Evolutionary conservation across 2,329 filamentous ascomycete species (phyloP).

Genomic region (Colletotrichum australisinense): DNA sequence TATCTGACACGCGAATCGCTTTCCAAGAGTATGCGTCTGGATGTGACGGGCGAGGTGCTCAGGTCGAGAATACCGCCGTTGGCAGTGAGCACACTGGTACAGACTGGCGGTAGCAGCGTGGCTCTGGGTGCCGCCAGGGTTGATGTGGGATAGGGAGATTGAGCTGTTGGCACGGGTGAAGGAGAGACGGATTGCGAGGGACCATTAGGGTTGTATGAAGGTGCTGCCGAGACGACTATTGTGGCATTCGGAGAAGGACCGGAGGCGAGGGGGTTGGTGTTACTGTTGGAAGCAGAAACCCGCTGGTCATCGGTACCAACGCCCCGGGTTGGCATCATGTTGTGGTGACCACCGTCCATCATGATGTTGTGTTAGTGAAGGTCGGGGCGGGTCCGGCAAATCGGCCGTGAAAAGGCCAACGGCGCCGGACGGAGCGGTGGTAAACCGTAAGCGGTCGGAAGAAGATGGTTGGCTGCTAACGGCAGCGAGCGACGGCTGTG

Average conservation of each 20-base stretch:
- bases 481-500: not conserved
- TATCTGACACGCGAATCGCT: constrained; percentile 60
- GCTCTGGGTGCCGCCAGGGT: constrained; percentile 27
- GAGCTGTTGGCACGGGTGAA: constrained; percentile 12
- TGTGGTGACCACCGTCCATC: constrained; percentile 4
- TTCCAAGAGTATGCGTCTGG: constrained; percentile 61
- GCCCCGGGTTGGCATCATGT: constrained; percentile 1
- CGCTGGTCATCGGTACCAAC: constrained; percentile 17
- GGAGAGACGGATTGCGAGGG: constrained; percentile 25
- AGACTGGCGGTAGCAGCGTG: constrained; percentile 44
- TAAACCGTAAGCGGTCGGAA: not conserved
- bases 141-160: constrained; percentile 11
- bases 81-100: constrained; percentile 64
- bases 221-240: constrained; percentile 23
- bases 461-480: constrained; percentile 11
- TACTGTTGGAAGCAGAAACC: constrained; percentile 3
- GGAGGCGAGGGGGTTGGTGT: not conserved
- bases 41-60: constrained; percentile 66
- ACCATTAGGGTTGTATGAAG: constrained; percentile 2
- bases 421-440: constrained; percentile 22
- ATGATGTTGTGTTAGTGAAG: constrained; percentile 4
- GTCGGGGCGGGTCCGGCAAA: constrained; percentile 35
- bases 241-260: constrained; percentile 19
- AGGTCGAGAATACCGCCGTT: constrained; percentile 62
- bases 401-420: constrained; percentile 23